phyloP scores from a whole-genome alignment of 768 basidiomycete genomes.

The Rickenella mellea region DNA sequence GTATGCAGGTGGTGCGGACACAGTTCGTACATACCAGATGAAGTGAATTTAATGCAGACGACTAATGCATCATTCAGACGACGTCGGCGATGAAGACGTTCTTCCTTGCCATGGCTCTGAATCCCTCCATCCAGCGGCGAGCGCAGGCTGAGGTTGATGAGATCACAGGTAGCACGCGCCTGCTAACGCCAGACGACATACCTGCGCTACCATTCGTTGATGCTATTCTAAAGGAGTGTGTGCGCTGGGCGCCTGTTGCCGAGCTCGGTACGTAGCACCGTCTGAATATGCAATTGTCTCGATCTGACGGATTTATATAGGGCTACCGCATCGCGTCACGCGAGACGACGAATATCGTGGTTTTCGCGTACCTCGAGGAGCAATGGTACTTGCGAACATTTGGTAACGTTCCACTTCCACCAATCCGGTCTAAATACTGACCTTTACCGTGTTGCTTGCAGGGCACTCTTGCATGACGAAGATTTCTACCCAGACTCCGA shows the following conservation, averaged over 20 bases:
- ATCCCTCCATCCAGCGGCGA: conserved; percentile 9
- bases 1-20: conserved; percentile 30
- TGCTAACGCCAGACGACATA: conserved; percentile 26
- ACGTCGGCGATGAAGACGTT: conserved; percentile 8
- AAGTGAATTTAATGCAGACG: not conserved
- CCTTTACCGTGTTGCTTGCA: conserved; percentile 1
- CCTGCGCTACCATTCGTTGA: conserved; percentile 23
- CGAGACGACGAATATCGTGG: conserved; percentile 12
- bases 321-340: conserved; percentile 10
- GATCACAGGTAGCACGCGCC: conserved; percentile 20
- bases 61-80: conserved; percentile 5
- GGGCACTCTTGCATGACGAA: conserved; percentile 21
- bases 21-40: conserved; percentile 15
- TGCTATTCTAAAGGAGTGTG: conserved; percentile 29
- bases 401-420: conserved; percentile 8
- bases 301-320: conserved; percentile 2
- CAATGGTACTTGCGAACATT: conserved; percentile 8
- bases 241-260: conserved; percentile 19
- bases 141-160: conserved; percentile 29
- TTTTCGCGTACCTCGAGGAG: conserved; percentile 12
- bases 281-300: not conserved
- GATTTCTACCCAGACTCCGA: conserved; percentile 17
- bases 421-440: not conserved
- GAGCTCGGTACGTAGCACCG: conserved; percentile 7
- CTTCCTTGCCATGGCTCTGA: conserved; percentile 12